Percentiles rank a stretch among this genome's conserved stretches.
phyloP scores from a whole-genome alignment of 2,329 filamentous ascomycete genomes.

The Aspergillus felis region DNA sequence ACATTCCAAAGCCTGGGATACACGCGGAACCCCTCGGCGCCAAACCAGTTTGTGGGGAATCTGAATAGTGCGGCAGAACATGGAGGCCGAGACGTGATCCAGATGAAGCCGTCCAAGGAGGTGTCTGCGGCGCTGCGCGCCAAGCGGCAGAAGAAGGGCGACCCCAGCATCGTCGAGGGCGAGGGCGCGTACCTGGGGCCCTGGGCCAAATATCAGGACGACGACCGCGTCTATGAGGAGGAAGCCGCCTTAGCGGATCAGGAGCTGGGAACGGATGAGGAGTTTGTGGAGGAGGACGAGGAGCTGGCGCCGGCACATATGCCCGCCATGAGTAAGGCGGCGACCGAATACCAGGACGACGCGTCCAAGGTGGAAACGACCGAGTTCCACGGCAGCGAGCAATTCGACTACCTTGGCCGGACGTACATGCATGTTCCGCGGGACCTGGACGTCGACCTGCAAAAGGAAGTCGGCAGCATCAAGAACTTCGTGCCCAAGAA shows the following conservation, averaged over 20 bases:
- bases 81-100: conserved; percentile 51
- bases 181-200: conserved; percentile 87
- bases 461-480: conserved; percentile 71
- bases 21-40: conserved; percentile 46
- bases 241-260: conserved; percentile 64
- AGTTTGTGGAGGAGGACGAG: conserved; percentile 68
- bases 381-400: conserved; percentile 75
- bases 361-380: conserved; percentile 72
- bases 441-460: conserved; percentile 80
- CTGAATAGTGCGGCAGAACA: conserved; percentile 42
- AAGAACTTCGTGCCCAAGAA: conserved; percentile 97
- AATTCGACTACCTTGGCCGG: conserved; percentile 90
- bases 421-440: conserved; percentile 98
- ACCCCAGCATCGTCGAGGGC: conserved; percentile 78
- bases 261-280: conserved; percentile 72
- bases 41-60: conserved; percentile 47
- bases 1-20: conserved; percentile 66
- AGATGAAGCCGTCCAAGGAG: conserved; percentile 63
- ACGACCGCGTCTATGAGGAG: conserved; percentile 68
- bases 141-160: conserved; percentile 81
- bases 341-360: conserved; percentile 48
- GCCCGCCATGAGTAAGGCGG: conserved; percentile 48
- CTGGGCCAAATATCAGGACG: conserved; percentile 80
- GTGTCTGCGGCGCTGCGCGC: conserved; percentile 63
- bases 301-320: conserved; percentile 52